A percentile compares a stretch with the other conserved stretches of the same genome.
Evolutionary conservation across 2,329 filamentous ascomycete species (phyloP).

Genomic region (Aspergillus niger): DNA sequence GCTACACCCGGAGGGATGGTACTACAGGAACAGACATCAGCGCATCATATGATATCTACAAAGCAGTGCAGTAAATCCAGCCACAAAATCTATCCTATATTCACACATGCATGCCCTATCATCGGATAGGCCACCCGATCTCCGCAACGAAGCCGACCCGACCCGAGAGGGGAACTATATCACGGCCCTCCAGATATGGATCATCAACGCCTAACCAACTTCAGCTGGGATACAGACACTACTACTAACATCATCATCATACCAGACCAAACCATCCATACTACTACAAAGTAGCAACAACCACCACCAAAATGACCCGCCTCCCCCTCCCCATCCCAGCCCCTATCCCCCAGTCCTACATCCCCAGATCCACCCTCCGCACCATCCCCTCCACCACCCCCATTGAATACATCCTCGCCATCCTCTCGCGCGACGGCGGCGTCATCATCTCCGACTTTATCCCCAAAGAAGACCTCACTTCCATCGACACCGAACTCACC

Average conservation of each 20-base stretch:
- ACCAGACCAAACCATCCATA: not conserved
- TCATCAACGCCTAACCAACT: not conserved
- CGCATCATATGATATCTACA: not conserved
- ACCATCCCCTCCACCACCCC: slow-evolving; percentile 28
- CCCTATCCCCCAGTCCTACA: slow-evolving; percentile 13
- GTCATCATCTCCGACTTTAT: slow-evolving; percentile 36
- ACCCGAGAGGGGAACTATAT: not conserved
- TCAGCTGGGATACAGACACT: not conserved
- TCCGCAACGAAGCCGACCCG: not conserved
- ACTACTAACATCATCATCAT: too few relatives aligned
- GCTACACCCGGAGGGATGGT: too few relatives aligned
- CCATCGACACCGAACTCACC: slow-evolving; percentile 26
- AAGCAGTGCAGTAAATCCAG: not conserved
- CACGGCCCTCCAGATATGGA: not conserved
- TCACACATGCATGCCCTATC: not conserved
- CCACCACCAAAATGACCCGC: slow-evolving; percentile 7
- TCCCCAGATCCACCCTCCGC: slow-evolving; percentile 20
- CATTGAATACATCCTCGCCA: slow-evolving; percentile 31
- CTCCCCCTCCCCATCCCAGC: slow-evolving; percentile 12
- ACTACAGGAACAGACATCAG: too few relatives aligned
- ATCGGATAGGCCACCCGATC: not conserved
- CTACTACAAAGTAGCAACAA: too few relatives aligned
- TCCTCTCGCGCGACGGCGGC: slow-evolving; percentile 37
- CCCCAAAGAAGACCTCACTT: slow-evolving; percentile 23
- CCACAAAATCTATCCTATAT: not conserved